Percentiles rank a stretch among this genome's conserved stretches.
These are phyloP conservation scores for Pleurotus cornucopiae DNA, from an alignment of 768 basidiomycete genomes.

Conservation along the genomic window DNA sequence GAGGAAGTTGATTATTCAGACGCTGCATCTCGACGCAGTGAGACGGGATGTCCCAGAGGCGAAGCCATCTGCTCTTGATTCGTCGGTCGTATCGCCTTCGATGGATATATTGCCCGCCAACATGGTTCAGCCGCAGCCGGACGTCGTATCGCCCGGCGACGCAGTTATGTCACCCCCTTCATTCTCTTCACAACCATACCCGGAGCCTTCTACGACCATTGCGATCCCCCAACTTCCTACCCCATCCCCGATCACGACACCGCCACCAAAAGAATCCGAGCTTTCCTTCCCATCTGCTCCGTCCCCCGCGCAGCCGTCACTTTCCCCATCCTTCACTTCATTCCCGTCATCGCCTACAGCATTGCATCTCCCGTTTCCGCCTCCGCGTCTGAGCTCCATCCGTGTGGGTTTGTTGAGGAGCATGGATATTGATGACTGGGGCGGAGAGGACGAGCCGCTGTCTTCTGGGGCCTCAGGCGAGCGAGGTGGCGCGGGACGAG, in stretches of 20 bases:
- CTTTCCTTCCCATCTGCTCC: constrained; percentile 1
- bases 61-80: not conserved
- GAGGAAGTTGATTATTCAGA: not conserved
- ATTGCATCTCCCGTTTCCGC: constrained; percentile 1
- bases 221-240: no score
- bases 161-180: no score
- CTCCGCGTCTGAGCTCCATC: constrained; percentile 1
- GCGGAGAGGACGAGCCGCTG: not conserved
- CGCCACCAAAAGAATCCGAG: not conserved
- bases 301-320: not conserved
- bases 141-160: no score
- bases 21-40: not conserved
- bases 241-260: no score
- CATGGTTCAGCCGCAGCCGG: no score
- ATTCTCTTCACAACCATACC: no score
- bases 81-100: not conserved
- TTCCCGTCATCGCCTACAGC: constrained; percentile 5
- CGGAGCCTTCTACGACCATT: no score
- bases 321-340: not conserved
- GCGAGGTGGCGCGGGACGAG: not conserved
- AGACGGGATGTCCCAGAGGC: not conserved
- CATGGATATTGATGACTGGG: constrained; percentile 6
- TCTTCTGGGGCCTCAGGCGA: not conserved
- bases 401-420: constrained; percentile 2
- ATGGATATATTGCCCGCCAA: not conserved